Base-by-base conservation (phyloP, 371 early-diverging fungal genomes). In the Funneliformis caledonium region DNA sequence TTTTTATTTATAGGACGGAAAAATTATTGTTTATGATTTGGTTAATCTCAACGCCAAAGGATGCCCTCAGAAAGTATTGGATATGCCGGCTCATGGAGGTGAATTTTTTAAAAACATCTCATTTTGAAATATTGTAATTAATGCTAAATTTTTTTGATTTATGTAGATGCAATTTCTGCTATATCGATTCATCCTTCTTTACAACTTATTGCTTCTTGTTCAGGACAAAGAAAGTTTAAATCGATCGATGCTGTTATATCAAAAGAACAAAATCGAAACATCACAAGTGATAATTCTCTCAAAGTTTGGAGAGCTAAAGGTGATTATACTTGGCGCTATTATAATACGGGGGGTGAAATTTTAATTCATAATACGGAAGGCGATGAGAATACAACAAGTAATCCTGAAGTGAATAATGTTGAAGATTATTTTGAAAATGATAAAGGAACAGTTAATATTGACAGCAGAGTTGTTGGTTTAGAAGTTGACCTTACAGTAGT, bases 151-250 rank as follows among this genome's bases (percentile, higher is more conserved):
- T 2, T 47, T 31, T 2, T 37, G 37, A 37, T 37, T 37, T 10
- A 37, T 52, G 3, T 83, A 92, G 93, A 93, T 81, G 82, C 88
- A 8, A 78, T 87, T 10, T 88, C 90, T 2, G 82, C 90, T 2
- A 88, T 86, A 11, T 78, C 86, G 2, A 91, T 92, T 72, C 92
- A 93, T 81, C 93, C 92, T n/a, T 83, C 85, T 4, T 87, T 89
- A 22, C 89, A 92, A 14, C 81, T 92, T 22, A 76, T 92, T 12
- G 90, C 89, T 8, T 87, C 90, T 11, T 87, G 89, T 60, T 93
- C 93, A 5, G 93, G 93, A 0, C 93, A 93, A 64, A 86, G 92
- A 22, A 91, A 90, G 81, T 92, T 87, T 80, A 81, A 83, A 5
- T 78, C 82, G 14, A 22, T 31, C 73, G 43, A 37, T 26, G 70